Evolutionary conservation across 129 eudicot genomes (phyloP).

Genomic region (Escallonia rubra): DNA sequence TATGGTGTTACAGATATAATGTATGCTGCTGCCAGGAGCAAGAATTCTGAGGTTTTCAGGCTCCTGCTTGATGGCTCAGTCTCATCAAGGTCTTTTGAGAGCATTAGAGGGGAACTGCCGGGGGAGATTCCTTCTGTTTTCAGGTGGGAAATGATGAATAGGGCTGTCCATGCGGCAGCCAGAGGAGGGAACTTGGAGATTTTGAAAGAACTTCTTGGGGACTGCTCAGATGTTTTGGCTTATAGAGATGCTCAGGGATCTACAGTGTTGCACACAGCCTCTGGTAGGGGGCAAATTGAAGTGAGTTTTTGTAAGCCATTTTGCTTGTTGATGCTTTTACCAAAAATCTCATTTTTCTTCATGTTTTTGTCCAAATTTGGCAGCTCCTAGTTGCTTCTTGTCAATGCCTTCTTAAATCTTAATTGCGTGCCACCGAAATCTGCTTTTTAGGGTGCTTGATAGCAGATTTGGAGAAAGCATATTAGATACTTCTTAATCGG

Average conservation of each 20-base stretch:
- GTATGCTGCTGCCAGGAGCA: conserved; percentile 87
- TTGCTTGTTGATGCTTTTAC: too few relatives aligned
- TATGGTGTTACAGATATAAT: conserved; percentile 83
- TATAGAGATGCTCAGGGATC: conserved; percentile 75
- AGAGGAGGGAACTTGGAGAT: conserved; percentile 86
- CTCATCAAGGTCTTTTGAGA: conserved; percentile 10
- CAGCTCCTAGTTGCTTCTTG: too few relatives aligned
- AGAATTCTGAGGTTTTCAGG: conserved; percentile 63
- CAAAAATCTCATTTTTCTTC: too few relatives aligned
- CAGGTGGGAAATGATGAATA: conserved; percentile 53
- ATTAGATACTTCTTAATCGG: too few relatives aligned
- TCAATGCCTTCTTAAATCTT: too few relatives aligned
- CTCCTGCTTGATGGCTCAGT: conserved; percentile 47
- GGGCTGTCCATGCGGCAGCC: conserved; percentile 85
- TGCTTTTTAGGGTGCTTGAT: too few relatives aligned
- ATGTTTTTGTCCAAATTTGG: too few relatives aligned
- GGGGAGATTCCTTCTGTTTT: conserved; percentile 35
- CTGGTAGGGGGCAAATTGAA: conserved; percentile 82
- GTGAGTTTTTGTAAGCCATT: conserved; percentile 18
- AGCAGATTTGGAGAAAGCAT: too few relatives aligned
- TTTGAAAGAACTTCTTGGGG: conserved; percentile 53
- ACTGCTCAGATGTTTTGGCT: conserved; percentile 56
- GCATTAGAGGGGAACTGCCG: not conserved
- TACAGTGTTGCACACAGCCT: conserved; percentile 75
- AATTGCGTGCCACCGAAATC: too few relatives aligned